These are phyloP conservation scores for Dactylellina parvicollis DNA, from an alignment of 2,329 filamentous ascomycete species.

Conservation along the genomic window DNA sequence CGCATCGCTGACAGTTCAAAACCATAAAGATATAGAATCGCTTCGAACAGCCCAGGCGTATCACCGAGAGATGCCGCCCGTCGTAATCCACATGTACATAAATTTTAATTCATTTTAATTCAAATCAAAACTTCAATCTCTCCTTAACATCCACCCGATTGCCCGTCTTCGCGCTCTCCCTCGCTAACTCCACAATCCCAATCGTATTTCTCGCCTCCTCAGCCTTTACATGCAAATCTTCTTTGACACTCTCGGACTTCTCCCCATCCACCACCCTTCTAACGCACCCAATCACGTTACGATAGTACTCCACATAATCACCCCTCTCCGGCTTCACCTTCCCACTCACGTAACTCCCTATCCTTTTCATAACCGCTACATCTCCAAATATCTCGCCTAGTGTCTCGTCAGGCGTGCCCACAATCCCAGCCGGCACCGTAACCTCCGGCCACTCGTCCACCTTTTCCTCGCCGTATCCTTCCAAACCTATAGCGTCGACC, in stretches of 20 bases:
- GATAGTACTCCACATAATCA: conserved; percentile 56
- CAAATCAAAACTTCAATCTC: conserved; percentile 22
- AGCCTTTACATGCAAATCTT: conserved; percentile 50
- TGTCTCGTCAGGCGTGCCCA: conserved; percentile 24
- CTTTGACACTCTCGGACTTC: conserved; percentile 15
- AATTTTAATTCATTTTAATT: too few species aligned
- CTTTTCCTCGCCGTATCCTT: conserved; percentile 38
- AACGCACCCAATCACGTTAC: conserved; percentile 54
- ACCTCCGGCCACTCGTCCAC: conserved; percentile 53
- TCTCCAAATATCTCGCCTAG: conserved; percentile 25
- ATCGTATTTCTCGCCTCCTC: conserved; percentile 57
- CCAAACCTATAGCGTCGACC: conserved; percentile 3
- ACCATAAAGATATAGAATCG: conserved; percentile 1
- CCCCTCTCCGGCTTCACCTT: conserved; percentile 55
- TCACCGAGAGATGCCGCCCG: neutral
- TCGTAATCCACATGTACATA: conserved; percentile 17
- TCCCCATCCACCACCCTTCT: conserved; percentile 30
- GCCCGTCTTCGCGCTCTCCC: conserved; percentile 55
- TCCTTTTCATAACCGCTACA: neutral
- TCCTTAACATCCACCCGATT: conserved; percentile 54
- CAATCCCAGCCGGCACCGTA: conserved; percentile 50
- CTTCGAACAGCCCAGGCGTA: too few species aligned
- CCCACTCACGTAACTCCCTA: conserved; percentile 20
- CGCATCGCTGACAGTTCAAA: conserved; percentile 18
- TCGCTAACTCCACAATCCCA: conserved; percentile 56